Percentiles rank a stretch among this genome's conserved stretches.
These are phyloP conservation scores for Malassezia cuniculi DNA, from an alignment of 1,284 basidiomycete species.

Conservation along the genomic window DNA sequence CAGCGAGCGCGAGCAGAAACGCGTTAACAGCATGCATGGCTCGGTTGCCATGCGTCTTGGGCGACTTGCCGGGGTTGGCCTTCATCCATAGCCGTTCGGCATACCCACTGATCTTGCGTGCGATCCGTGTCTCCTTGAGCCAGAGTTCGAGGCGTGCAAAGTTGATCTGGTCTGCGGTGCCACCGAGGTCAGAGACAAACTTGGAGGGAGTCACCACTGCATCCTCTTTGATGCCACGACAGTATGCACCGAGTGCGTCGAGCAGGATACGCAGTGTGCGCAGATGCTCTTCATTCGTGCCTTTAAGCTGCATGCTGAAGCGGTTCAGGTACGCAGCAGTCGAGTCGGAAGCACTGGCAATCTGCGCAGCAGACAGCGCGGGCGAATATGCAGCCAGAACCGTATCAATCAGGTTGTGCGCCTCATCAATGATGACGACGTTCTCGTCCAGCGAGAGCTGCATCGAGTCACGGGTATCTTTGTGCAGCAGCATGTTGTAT, in stretches of 20 bases:
- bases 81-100: slow-evolving; percentile 57
- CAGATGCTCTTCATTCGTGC: slow-evolving; percentile 64
- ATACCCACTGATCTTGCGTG: slow-evolving; percentile 61
- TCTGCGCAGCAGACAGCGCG: slow-evolving; percentile 53
- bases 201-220: slow-evolving; percentile 57
- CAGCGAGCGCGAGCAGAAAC: slow-evolving; percentile 69
- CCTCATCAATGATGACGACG: slow-evolving; percentile 85
- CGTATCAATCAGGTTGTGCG: slow-evolving; percentile 65
- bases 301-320: slow-evolving; percentile 64
- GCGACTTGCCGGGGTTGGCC: slow-evolving; percentile 47
- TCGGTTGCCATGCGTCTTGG: slow-evolving; percentile 49
- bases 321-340: slow-evolving; percentile 65
- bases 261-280: slow-evolving; percentile 52
- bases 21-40: slow-evolving; percentile 72
- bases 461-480: slow-evolving; percentile 68
- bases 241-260: slow-evolving; percentile 17
- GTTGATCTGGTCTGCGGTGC: slow-evolving; percentile 60
- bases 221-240: slow-evolving; percentile 16
- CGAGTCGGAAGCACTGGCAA: slow-evolving; percentile 61
- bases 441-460: slow-evolving; percentile 61
- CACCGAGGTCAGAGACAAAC: slow-evolving; percentile 58
- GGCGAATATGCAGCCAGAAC: slow-evolving; percentile 72
- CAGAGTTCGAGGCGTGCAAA: slow-evolving; percentile 63
- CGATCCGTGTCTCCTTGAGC: slow-evolving; percentile 70
- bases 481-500: slow-evolving; percentile 81